A percentile compares a stretch with the other conserved stretches of the same genome.
Conservation (phyloP, 306 rosid species). For the Cucumis sativus region Cucumber_9930_V3 NC_026658.2:20595001-20595500, state of each 20-base stretch:
- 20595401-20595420: not conserved
- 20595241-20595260: not conserved
- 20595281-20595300: not conserved
- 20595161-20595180: not conserved
- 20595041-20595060: conserved; percentile 2
- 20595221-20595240: not conserved
- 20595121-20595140: not conserved
- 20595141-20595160: not conserved
- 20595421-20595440: not conserved
- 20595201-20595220: not conserved
- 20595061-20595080: not conserved
- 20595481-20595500: too few relatives aligned
- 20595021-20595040: not conserved
- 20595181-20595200: not conserved
- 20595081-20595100: not conserved
- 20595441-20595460: not conserved
- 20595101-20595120: conserved; percentile 4
- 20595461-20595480: too few relatives aligned
- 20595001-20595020: not conserved
- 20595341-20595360: not conserved
- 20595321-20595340: not conserved
- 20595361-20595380: not conserved
- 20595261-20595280: not conserved
- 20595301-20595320: not conserved
- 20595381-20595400: not conserved